Evolutionary conservation across 768 basidiomycete genomes (phyloP).

Genomic region (Russula compacta): DNA sequence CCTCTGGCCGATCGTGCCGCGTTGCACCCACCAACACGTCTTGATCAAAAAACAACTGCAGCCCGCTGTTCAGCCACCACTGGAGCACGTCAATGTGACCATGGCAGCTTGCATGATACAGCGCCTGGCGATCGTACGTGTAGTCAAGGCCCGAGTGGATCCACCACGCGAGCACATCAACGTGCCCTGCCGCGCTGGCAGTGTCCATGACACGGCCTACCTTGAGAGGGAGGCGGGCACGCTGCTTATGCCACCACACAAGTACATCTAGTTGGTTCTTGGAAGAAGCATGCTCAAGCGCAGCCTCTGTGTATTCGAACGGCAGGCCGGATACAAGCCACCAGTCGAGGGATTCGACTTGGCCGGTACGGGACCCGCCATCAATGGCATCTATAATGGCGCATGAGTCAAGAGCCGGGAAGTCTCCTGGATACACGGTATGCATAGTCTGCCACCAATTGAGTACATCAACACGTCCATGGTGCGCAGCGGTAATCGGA

Average conservation of each 20-base stretch:
- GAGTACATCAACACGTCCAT: slow-evolving; percentile 64
- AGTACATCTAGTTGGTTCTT: slow-evolving; percentile 70
- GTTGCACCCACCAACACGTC: slow-evolving; percentile 76
- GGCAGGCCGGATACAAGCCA: slow-evolving; percentile 60
- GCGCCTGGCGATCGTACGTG: slow-evolving; percentile 68
- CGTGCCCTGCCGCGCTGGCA: slow-evolving; percentile 71
- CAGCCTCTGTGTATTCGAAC: slow-evolving; percentile 69
- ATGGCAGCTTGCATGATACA: slow-evolving; percentile 71
- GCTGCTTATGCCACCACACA: slow-evolving; percentile 74
- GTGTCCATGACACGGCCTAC: slow-evolving; percentile 81
- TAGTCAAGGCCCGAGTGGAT: slow-evolving; percentile 65
- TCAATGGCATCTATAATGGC: slow-evolving; percentile 67
- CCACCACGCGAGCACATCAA: slow-evolving; percentile 80
- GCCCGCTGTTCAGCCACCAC: slow-evolving; percentile 76
- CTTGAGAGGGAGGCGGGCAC: slow-evolving; percentile 51
- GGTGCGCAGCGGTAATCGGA: slow-evolving; percentile 66
- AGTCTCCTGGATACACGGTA: slow-evolving; percentile 49
- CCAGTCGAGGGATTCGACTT: slow-evolving; percentile 71
- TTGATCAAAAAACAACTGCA: slow-evolving; percentile 71
- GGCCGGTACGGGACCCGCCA: slow-evolving; percentile 68
- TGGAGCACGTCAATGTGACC: slow-evolving; percentile 72
- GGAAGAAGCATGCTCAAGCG: slow-evolving; percentile 70
- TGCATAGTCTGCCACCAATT: slow-evolving; percentile 73
- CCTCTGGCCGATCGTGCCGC: slow-evolving; percentile 69
- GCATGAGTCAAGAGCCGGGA: slow-evolving; percentile 44